A percentile compares a stretch with the other conserved stretches of the same genome.
Conservation (phyloP, 2,329 filamentous ascomycete genomes). For the Cadophora luteo-olivacea region DNA sequence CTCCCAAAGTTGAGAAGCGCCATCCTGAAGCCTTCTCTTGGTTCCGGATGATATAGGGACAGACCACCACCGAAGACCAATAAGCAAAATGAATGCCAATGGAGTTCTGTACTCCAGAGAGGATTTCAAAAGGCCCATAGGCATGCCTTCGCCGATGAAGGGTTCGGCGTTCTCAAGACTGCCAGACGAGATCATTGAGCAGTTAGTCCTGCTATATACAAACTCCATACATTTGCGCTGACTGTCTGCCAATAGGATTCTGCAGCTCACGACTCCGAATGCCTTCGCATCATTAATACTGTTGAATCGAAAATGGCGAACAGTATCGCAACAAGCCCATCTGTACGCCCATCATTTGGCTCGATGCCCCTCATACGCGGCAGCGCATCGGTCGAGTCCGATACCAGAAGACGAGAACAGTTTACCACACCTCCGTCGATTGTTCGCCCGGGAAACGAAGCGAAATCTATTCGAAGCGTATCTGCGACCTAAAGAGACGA, state of each 20-base stretch:
- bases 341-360: constrained; percentile 68
- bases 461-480: constrained; percentile 81
- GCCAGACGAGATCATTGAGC: constrained; percentile 73
- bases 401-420: constrained; percentile 52
- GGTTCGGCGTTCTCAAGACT: constrained; percentile 56
- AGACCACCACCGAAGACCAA: not conserved
- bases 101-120: constrained; percentile 17
- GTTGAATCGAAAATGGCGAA: constrained; percentile 70
- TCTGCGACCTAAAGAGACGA: constrained; percentile 70
- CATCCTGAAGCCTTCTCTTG: not conserved
- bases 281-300: constrained; percentile 71
- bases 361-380: constrained; percentile 64
- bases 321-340: constrained; percentile 66
- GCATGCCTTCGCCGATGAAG: not conserved
- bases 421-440: constrained; percentile 65
- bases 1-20: not conserved
- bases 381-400: constrained; percentile 50
- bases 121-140: constrained; percentile 24
- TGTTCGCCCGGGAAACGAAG: constrained; percentile 75
- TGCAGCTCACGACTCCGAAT: constrained; percentile 64
- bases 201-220: constrained; percentile 55
- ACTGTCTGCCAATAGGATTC: constrained; percentile 56
- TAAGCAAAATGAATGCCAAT: constrained; percentile 23
- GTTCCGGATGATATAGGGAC: not conserved
- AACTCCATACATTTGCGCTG: constrained; percentile 25